A percentile compares a stretch with the other conserved stretches of the same genome.
Conservation (phyloP, 2,329 filamentous ascomycete species). For the Phialocephala sp. region DNA sequence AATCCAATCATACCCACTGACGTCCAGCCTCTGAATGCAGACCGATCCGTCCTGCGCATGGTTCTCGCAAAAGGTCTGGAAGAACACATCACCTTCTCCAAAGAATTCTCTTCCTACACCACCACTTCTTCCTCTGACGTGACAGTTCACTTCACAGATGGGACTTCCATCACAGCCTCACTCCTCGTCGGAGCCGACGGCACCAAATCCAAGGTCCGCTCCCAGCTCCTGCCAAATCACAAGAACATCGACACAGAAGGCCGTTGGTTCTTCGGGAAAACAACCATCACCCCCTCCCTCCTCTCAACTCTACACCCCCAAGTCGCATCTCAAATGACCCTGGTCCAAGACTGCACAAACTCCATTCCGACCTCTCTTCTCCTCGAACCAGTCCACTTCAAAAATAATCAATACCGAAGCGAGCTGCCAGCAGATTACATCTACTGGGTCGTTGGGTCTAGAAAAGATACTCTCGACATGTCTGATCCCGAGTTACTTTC, state of each 20-base stretch:
- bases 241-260: slow-evolving; percentile 46
- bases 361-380: slow-evolving; percentile 34
- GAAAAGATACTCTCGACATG: slow-evolving; percentile 21
- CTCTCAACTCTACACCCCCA: slow-evolving; percentile 22
- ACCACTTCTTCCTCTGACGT: slow-evolving; percentile 26
- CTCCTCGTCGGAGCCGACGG: slow-evolving; percentile 50
- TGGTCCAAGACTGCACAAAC: slow-evolving; percentile 43
- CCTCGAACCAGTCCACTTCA: slow-evolving; percentile 39
- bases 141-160: slow-evolving; percentile 42
- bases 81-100: slow-evolving; percentile 42
- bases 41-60: slow-evolving; percentile 43
- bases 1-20: background rate
- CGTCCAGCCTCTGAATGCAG: slow-evolving; percentile 7
- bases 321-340: slow-evolving; percentile 38
- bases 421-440: slow-evolving; percentile 19
- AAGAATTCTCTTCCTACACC: slow-evolving; percentile 7
- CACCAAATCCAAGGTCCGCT: slow-evolving; percentile 43
- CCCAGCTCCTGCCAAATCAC: slow-evolving; percentile 40
- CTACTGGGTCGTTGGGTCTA: slow-evolving; percentile 36
- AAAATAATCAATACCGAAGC: slow-evolving; percentile 13
- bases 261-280: slow-evolving; percentile 48
- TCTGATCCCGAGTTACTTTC: slow-evolving; percentile 8
- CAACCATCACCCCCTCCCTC: slow-evolving; percentile 41
- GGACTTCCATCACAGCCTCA: slow-evolving; percentile 39
- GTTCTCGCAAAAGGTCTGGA: slow-evolving; percentile 52